These are phyloP conservation scores for Neurospora sp. DNA, from an alignment of 495 filamentous ascomycete species.

Conservation along the genomic window DNA sequence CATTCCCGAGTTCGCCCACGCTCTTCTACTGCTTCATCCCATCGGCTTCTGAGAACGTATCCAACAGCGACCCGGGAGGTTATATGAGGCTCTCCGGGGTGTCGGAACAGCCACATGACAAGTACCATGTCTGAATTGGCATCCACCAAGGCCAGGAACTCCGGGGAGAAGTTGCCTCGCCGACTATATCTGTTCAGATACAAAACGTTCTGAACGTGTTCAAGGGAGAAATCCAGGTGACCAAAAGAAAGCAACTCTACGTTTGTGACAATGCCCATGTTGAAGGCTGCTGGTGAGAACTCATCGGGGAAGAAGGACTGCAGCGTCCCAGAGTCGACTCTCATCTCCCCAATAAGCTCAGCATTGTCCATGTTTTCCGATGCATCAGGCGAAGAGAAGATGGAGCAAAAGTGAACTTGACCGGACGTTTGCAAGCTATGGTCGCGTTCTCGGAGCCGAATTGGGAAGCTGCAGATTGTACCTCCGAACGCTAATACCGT, in stretches of 20 bases:
- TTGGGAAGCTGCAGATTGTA: background rate
- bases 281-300: background rate
- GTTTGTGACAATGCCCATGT: background rate
- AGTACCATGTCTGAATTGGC: background rate
- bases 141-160: background rate
- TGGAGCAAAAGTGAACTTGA: background rate
- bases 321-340: background rate
- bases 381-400: background rate
- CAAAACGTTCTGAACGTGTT: background rate
- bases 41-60: background rate
- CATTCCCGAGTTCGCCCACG: background rate
- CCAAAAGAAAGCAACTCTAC: background rate
- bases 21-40: background rate
- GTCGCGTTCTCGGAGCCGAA: background rate
- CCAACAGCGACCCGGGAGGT: background rate
- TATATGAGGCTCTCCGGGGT: background rate
- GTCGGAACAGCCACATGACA: background rate
- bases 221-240: background rate
- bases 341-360: background rate
- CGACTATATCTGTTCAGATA: background rate
- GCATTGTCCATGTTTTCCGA: background rate
- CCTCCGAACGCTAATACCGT: background rate
- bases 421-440: background rate
- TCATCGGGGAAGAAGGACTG: background rate
- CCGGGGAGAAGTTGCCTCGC: background rate